Evolutionary conservation across 495 filamentous ascomycete species (phyloP).

Genomic region (Trichoderma gamsii): DNA sequence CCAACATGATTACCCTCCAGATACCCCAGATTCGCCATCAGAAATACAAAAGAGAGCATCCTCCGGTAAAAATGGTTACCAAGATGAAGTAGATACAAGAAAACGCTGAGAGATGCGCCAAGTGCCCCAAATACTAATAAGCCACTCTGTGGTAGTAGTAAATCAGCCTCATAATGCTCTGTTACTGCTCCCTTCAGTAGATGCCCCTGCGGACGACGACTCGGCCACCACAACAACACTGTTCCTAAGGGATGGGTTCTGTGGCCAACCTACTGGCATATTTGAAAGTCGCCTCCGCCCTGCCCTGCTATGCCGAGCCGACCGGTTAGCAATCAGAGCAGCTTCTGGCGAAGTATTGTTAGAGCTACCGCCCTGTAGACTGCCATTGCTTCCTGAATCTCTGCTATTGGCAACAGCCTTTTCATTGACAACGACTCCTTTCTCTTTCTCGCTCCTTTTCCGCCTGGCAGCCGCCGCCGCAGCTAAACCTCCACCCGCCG

Average conservation of each 20-base stretch:
- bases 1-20: not conserved
- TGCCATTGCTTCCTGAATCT: slow-evolving; percentile 1
- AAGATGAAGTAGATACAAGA: not conserved
- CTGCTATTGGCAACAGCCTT: not conserved
- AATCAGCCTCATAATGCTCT: not conserved
- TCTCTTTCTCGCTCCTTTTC: not conserved
- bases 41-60: not conserved
- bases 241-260: slow-evolving; percentile 3
- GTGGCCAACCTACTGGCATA: slow-evolving; percentile 14
- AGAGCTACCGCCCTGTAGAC: not conserved
- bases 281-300: not conserved
- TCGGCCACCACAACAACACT: not conserved
- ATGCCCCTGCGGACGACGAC: not conserved
- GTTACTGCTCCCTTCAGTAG: not conserved
- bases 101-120: not conserved
- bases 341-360: not conserved
- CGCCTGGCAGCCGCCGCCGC: not conserved
- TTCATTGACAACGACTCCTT: slow-evolving; percentile 1
- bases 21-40: not conserved
- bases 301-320: not conserved
- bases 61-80: not conserved
- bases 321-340: not conserved
- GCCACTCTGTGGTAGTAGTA: not conserved
- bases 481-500: not conserved
- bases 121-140: not conserved